Base-by-base conservation (phyloP, 2,329 filamentous ascomycete genomes). In the Pestalotiopsis sp. region DNA sequence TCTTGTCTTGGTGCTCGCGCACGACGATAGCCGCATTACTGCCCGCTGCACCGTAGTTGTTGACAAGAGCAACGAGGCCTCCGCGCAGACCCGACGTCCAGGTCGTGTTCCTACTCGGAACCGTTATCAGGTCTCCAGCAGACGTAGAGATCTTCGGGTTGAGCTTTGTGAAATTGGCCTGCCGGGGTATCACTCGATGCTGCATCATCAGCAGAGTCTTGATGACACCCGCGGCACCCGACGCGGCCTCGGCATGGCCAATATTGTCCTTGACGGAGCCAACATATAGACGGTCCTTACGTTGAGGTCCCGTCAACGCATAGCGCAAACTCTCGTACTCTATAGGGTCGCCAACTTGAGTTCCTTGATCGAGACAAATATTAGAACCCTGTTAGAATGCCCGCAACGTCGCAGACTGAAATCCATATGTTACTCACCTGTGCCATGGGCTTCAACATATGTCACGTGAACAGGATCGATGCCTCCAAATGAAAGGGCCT, bases 21-120 rank as follows among this genome's bases (percentile, higher is more conserved):
- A 60, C 3, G 14, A 60, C 58, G 12, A 60, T 79, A 25, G 17
- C 78, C 73, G 3, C 76, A 58, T 82, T 82, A 45, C 73, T 76
- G 0, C 80, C 80, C 4, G 78, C 73, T 2, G 80, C 80, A 5
- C 80, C 80, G 52, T 80, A 81, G 57, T 75, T 81, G 68, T 80
- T 82, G 31, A 82, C 69, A 3, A 74, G 69, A 4, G 79, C 79
- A 4, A 73, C 65, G 1, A 72, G 76, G 1, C 52, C 12, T 12
- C 52, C 52, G 52, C n/a, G 14, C 13, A 3, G 1, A 12, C 52
- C 52, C 3, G 52, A 4, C 1, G 2, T 58, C 52, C 52, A 58
- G 23, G 52, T 2, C 2, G n/a, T 12, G 20, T 58, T 58, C 12
- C 3, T 27, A 12, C 56, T n/a, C 12, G 58, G 58, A 27, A 60